Evolutionary conservation across 2,329 filamentous ascomycete genomes (phyloP).

Genomic region (Lasiodiplodia sp.): DNA sequence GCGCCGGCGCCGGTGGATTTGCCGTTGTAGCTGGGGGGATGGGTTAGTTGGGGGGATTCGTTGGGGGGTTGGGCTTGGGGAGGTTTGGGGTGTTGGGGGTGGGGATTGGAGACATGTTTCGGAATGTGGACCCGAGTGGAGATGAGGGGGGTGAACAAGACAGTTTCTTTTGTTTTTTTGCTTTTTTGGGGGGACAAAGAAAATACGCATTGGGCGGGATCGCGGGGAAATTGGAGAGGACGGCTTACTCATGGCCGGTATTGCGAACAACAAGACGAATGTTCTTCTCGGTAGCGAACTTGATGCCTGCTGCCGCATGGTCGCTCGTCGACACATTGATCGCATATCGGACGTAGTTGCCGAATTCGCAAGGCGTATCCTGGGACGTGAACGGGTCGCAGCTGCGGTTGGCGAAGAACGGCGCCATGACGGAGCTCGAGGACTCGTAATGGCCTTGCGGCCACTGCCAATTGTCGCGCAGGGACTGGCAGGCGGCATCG

Average conservation of each 20-base stretch:
- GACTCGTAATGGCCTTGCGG: slow-evolving; percentile 23
- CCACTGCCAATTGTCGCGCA: slow-evolving; percentile 41
- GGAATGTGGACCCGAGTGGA: not conserved
- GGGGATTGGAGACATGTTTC: not conserved
- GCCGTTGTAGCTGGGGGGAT: slow-evolving; percentile 36
- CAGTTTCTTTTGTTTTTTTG: no score
- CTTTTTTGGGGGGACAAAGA: not conserved
- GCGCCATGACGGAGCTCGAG: slow-evolving; percentile 24
- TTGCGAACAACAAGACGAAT: slow-evolving; percentile 48
- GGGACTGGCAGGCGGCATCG: slow-evolving; percentile 35
- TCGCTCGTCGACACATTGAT: slow-evolving; percentile 7
- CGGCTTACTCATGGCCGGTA: slow-evolving; percentile 46
- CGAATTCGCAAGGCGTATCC: not conserved
- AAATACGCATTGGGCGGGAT: no score
- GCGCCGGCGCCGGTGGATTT: slow-evolving; percentile 45
- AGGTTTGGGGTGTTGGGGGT: not conserved
- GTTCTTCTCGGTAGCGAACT: slow-evolving; percentile 41
- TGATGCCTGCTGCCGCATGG: slow-evolving; percentile 35
- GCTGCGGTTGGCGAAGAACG: slow-evolving; percentile 31
- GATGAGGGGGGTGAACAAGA: not conserved
- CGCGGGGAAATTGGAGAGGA: not conserved
- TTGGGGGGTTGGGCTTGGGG: no score
- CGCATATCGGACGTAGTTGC: slow-evolving; percentile 14
- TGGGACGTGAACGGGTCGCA: slow-evolving; percentile 16
- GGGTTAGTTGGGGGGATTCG: no score